Percentiles rank a stretch among this genome's conserved stretches.
These are phyloP conservation scores for Glycine soja DNA, from an alignment of 306 rosid genomes.

Conservation along the genomic window DNA sequence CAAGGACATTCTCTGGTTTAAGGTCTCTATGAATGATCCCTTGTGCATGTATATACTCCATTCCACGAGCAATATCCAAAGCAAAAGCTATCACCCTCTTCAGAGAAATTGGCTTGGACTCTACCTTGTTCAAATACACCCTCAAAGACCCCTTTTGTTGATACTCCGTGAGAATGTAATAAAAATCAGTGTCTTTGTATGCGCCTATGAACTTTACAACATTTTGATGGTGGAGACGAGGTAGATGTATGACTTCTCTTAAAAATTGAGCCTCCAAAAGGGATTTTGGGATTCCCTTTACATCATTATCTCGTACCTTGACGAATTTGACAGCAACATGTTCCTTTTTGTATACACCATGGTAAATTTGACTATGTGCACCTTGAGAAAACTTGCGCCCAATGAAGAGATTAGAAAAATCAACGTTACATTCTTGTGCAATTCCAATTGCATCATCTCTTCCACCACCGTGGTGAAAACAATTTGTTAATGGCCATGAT, in stretches of 20 bases:
- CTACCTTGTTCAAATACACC: not conserved
- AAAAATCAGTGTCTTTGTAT: not conserved
- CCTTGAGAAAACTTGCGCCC: not conserved
- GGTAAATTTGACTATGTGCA: not conserved
- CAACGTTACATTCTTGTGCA: not conserved
- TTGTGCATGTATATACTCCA: not conserved
- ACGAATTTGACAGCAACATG: not conserved
- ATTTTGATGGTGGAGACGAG: not conserved
- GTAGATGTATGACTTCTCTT: not conserved
- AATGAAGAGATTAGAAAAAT: not conserved
- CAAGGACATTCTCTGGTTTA: not conserved
- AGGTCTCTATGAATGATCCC: conserved; percentile 4
- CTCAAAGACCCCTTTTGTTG: not conserved
- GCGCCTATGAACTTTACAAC: not conserved
- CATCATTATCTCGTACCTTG: not conserved
- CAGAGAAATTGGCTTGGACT: not conserved
- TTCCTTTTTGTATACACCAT: not conserved
- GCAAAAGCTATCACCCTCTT: not conserved
- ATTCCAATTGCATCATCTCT: not conserved
- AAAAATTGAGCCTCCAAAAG: not conserved
- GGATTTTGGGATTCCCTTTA: not conserved
- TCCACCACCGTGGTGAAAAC: not conserved
- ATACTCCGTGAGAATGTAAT: not conserved
- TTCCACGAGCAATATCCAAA: not conserved
- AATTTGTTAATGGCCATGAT: not conserved